A percentile compares a stretch with the other conserved stretches of the same genome.
Evolutionary conservation across 164 flowering plant species (phyloP).

Genomic region (Nelumbo lutea): DNA sequence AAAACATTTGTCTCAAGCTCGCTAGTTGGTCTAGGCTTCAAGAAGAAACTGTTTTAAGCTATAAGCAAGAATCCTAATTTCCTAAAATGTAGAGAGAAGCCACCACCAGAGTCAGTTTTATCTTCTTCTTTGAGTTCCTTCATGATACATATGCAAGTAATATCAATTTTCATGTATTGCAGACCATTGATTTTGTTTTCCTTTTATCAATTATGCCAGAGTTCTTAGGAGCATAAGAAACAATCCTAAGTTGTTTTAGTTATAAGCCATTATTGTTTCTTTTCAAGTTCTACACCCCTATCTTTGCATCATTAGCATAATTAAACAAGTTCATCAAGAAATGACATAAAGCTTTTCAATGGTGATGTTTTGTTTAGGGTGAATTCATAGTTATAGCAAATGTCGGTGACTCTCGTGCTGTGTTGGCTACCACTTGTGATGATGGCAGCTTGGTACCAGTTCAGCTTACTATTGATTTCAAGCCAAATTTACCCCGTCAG

Average conservation of each 20-base stretch:
- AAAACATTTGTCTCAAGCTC: too few species aligned
- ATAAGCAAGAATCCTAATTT: too few species aligned
- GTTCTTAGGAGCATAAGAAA: background rate
- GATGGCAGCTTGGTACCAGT: conserved; percentile 67
- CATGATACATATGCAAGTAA: background rate
- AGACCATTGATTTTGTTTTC: background rate
- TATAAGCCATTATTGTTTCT: background rate
- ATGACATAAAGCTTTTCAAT: conserved; percentile 1
- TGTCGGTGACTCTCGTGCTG: conserved; percentile 94
- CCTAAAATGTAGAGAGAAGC: too few species aligned
- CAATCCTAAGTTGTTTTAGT: too few species aligned
- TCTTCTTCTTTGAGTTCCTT: background rate
- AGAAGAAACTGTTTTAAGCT: too few species aligned
- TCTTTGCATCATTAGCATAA: background rate
- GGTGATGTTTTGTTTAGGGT: conserved; percentile 42
- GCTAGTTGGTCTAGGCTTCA: too few species aligned
- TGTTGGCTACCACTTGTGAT: conserved; percentile 65
- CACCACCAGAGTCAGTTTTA: too few species aligned
- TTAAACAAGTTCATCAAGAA: background rate
- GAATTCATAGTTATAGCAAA: conserved; percentile 61
- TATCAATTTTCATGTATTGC: background rate
- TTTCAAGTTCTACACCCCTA: background rate
- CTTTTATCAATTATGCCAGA: background rate
- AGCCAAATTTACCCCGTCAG: conserved; percentile 83
- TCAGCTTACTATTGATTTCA: conserved; percentile 78